These are phyloP conservation scores for Epichloe elymi DNA, from an alignment of 2,329 filamentous ascomycete species.

Conservation along the genomic window DNA sequence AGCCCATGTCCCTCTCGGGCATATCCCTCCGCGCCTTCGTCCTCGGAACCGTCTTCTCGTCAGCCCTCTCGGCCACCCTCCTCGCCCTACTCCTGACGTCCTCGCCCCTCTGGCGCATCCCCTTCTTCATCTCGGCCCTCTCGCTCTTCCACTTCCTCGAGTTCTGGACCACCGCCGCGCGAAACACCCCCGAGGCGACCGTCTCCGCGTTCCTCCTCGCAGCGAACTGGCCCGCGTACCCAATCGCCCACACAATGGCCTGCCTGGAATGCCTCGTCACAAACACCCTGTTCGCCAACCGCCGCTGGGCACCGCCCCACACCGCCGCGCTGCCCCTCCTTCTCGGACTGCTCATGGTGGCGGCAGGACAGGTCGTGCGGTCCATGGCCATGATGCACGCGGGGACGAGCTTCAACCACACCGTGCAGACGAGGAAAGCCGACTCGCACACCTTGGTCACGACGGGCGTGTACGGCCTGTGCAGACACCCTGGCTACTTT, in stretches of 20 bases:
- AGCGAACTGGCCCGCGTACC: conserved; percentile 74
- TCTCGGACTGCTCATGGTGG: conserved; percentile 50
- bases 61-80: conserved; percentile 18
- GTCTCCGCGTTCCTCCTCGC: conserved; percentile 71
- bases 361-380: conserved; percentile 60
- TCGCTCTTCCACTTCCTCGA: conserved; percentile 89
- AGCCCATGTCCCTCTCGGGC: conserved; percentile 43
- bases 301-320: conserved; percentile 32
- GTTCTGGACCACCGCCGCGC: conserved; percentile 77
- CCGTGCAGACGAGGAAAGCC: conserved; percentile 59
- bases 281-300: conserved; percentile 38
- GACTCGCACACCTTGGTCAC: conserved; percentile 69
- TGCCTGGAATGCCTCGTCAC: conserved; percentile 58
- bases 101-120: conserved; percentile 45
- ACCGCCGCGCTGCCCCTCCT: conserved; percentile 29
- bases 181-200: conserved; percentile 61
- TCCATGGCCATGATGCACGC: conserved; percentile 82
- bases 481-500: conserved; percentile 89
- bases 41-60: conserved; percentile 33
- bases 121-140: conserved; percentile 56
- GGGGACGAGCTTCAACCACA: conserved; percentile 83
- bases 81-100: conserved; percentile 22
- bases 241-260: conserved; percentile 66
- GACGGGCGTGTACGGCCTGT: conserved; percentile 58
- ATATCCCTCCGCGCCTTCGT: conserved; percentile 45